Evolutionary conservation across 1,139 yeast genomes (phyloP).

Genomic region (Geotrichum citri-aurantii): DNA sequence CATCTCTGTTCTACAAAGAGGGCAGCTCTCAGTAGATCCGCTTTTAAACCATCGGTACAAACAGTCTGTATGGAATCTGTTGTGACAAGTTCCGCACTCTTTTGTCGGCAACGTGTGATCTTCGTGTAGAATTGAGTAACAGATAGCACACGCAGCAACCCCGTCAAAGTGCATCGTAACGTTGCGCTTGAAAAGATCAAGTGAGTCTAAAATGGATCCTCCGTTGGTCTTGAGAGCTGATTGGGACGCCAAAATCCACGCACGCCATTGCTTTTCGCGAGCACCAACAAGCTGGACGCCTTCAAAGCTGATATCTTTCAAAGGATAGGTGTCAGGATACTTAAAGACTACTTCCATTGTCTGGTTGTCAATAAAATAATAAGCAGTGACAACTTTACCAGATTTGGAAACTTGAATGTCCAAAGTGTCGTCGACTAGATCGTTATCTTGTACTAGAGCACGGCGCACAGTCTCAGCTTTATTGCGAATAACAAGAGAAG

Average conservation of each 20-base stretch:
- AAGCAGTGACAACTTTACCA: slow-evolving; percentile 65
- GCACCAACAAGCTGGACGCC: slow-evolving; percentile 85
- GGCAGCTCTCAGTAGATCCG: slow-evolving; percentile 87
- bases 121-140: slow-evolving; percentile 85
- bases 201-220: slow-evolving; percentile 67
- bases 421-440: slow-evolving; percentile 49
- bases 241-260: slow-evolving; percentile 90
- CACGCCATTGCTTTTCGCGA: slow-evolving; percentile 88
- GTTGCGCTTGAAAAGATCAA: slow-evolving; percentile 75
- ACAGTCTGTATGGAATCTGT: slow-evolving; percentile 96
- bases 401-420: slow-evolving; percentile 56
- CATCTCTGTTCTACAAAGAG: slow-evolving; percentile 80
- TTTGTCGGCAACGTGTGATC: slow-evolving; percentile 89
- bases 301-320: slow-evolving; percentile 63
- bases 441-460: slow-evolving; percentile 33
- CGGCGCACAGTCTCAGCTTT: slow-evolving; percentile 54
- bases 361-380: slow-evolving; percentile 81
- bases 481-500: slow-evolving; percentile 56
- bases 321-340: slow-evolving; percentile 69
- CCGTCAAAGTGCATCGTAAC: slow-evolving; percentile 77
- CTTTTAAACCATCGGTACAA: slow-evolving; percentile 96
- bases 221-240: slow-evolving; percentile 11
- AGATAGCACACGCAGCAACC: slow-evolving; percentile 93
- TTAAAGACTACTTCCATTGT: slow-evolving; percentile 72
- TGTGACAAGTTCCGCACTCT: slow-evolving; percentile 81